A percentile compares a stretch with the other conserved stretches of the same genome.
phyloP scores from a whole-genome alignment of 1,139 yeast species.

The Pichia norvegensis region DNA sequence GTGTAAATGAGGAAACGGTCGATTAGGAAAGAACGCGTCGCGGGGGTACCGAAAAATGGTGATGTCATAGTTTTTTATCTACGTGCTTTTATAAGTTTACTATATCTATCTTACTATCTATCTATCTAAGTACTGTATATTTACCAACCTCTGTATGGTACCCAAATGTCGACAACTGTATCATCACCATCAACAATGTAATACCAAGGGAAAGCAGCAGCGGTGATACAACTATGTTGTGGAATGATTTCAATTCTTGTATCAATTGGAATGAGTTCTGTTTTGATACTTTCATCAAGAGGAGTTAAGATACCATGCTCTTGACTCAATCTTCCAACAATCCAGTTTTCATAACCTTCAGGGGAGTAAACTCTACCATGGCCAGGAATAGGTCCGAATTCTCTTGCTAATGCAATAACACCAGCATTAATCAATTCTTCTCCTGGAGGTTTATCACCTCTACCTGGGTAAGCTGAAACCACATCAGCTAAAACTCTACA shows the following conservation, averaged over 20 bases:
- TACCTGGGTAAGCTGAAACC: slow-evolving; percentile 47
- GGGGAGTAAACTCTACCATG: slow-evolving; percentile 37
- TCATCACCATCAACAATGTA: slow-evolving; percentile 36
- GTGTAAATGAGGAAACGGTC: too few relatives aligned
- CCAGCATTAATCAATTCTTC: slow-evolving; percentile 70
- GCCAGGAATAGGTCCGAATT: slow-evolving; percentile 43
- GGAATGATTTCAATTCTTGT: slow-evolving; percentile 52
- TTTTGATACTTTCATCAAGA: slow-evolving; percentile 22
- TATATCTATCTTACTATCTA: too few relatives aligned
- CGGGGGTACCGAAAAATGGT: too few relatives aligned
- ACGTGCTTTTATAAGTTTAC: too few relatives aligned
- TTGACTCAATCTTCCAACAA: slow-evolving; percentile 51
- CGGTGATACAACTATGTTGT: slow-evolving; percentile 71
- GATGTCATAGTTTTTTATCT: too few relatives aligned
- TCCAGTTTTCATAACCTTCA: slow-evolving; percentile 40
- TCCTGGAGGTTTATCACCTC: slow-evolving; percentile 39
- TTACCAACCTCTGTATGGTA: slow-evolving; percentile 52
- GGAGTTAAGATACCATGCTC: slow-evolving; percentile 52
- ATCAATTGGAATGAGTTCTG: slow-evolving; percentile 42
- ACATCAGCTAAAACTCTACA: slow-evolving; percentile 57
- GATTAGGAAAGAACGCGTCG: too few relatives aligned
- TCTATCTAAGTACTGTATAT: too few relatives aligned
- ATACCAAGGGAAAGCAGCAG: slow-evolving; percentile 55
- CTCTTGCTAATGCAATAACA: slow-evolving; percentile 62
- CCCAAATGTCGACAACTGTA: slow-evolving; percentile 57